Evolutionary conservation across 768 basidiomycete species (phyloP).

Genomic region (Phanerodontia chrysosporium): DNA sequence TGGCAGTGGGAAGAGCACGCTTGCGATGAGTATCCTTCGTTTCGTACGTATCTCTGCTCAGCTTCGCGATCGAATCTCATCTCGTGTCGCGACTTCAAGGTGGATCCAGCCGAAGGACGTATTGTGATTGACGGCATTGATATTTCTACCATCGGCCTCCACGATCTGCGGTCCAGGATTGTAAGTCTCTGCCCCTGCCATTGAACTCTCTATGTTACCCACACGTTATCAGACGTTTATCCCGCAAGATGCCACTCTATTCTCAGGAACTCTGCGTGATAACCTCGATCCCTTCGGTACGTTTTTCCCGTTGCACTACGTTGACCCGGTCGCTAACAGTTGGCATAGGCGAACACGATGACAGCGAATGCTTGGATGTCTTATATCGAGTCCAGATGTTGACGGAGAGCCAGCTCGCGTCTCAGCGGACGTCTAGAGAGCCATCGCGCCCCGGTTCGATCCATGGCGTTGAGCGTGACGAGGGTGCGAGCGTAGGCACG

Average conservation of each 20-base stretch:
- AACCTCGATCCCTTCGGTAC: slow-evolving; percentile 71
- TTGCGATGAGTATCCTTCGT: slow-evolving; percentile 82
- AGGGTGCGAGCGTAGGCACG: slow-evolving; percentile 25
- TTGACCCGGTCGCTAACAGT: background rate
- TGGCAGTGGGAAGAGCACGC: slow-evolving; percentile 77
- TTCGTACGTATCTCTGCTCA: slow-evolving; percentile 48
- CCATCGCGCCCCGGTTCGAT: slow-evolving; percentile 46
- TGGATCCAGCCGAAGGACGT: slow-evolving; percentile 69
- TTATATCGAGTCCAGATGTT: slow-evolving; percentile 80
- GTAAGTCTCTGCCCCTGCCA: slow-evolving; percentile 32
- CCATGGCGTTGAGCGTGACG: slow-evolving; percentile 35
- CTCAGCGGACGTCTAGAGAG: slow-evolving; percentile 47
- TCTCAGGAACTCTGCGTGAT: slow-evolving; percentile 75
- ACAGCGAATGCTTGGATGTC: slow-evolving; percentile 76
- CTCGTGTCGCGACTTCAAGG: too few relatives aligned
- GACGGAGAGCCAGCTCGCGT: slow-evolving; percentile 41
- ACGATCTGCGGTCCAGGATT: slow-evolving; percentile 75
- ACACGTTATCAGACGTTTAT: slow-evolving; percentile 68
- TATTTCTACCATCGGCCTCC: slow-evolving; percentile 78
- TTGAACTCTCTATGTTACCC: background rate
- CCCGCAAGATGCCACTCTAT: slow-evolving; percentile 72
- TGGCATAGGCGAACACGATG: slow-evolving; percentile 64
- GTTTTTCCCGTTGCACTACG: slow-evolving; percentile 20
- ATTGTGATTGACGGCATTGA: slow-evolving; percentile 88
- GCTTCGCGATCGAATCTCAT: too few relatives aligned